Evolutionary conservation across 2,329 filamentous ascomycete genomes (phyloP).

Genomic region (Malbranchea zuffiana): DNA sequence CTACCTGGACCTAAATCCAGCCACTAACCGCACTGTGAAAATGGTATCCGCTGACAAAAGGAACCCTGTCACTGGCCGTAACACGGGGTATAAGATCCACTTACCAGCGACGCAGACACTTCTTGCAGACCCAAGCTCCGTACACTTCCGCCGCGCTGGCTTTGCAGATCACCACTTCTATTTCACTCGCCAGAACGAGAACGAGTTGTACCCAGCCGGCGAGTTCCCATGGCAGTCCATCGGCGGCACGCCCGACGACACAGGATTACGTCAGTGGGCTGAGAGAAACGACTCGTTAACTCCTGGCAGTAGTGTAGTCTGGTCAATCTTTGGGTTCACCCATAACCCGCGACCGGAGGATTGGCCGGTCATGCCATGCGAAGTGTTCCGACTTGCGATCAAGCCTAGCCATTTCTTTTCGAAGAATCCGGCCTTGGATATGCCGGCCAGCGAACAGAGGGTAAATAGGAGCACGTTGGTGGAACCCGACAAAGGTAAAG

Average conservation of each 20-base stretch:
- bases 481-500: neutral
- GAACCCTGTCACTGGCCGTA: conserved; percentile 38
- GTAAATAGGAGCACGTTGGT: conserved; percentile 3
- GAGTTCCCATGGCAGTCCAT: conserved; percentile 40
- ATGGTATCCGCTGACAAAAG: conserved; percentile 40
- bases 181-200: conserved; percentile 44
- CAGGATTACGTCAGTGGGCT: conserved; percentile 4
- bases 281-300: conserved; percentile 3
- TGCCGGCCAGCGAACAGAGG: conserved; percentile 6
- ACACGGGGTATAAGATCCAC: conserved; percentile 41
- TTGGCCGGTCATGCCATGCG: conserved; percentile 8
- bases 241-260: conserved; percentile 3
- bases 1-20: conserved; percentile 35
- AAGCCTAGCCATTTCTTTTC: conserved; percentile 7
- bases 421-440: conserved; percentile 5
- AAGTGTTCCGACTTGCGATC: conserved; percentile 5
- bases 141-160: conserved; percentile 38
- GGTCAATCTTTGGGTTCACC: conserved; percentile 7
- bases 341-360: conserved; percentile 7
- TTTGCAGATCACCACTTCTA: conserved; percentile 46
- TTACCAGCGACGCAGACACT: conserved; percentile 41
- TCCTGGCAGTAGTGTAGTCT: conserved; percentile 4
- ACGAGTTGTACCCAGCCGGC: conserved; percentile 43
- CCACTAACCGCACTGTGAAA: conserved; percentile 45
- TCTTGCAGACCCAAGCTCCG: conserved; percentile 36